Conservation (phyloP, 83 land plant genomes). For the Picea abies region DNA sequence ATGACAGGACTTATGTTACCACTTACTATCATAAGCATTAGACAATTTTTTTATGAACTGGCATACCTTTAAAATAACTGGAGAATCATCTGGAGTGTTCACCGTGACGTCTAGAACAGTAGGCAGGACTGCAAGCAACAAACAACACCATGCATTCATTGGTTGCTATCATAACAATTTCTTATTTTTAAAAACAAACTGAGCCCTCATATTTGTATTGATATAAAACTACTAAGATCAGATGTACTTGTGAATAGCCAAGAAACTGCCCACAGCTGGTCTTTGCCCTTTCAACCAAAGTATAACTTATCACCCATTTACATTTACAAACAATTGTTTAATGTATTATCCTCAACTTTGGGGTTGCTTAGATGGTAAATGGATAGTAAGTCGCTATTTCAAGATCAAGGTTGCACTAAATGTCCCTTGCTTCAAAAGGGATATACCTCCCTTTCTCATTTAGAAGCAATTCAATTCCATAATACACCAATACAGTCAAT, state of each 20-base stretch:
- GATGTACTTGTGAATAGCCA: not conserved
- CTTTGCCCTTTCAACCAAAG: not conserved
- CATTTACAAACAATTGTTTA: no score
- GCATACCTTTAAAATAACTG: slow-evolving; percentile 79
- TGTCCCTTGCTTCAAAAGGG: not conserved
- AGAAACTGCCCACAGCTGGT: not conserved
- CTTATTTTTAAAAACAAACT: not conserved
- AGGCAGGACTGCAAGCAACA: slow-evolving; percentile 73
- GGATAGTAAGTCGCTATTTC: not conserved
- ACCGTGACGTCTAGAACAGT: slow-evolving; percentile 75
- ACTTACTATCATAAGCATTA: not conserved
- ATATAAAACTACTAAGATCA: not conserved
- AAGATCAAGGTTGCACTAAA: not conserved
- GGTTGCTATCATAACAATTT: not conserved
- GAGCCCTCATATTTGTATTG: not conserved
- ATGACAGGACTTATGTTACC: not conserved
- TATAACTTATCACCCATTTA: no score
- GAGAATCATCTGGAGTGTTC: slow-evolving; percentile 74
- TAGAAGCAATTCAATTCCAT: not conserved
- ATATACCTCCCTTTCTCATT: not conserved
- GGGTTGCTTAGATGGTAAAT: not conserved
- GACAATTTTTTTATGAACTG: not conserved
- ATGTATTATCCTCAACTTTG: not conserved
- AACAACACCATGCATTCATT: not conserved
- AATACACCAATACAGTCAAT: no score